Evolutionary conservation across 169 alveolate species (phyloP).

Genomic region (Plasmodium cynomolgi): DNA sequence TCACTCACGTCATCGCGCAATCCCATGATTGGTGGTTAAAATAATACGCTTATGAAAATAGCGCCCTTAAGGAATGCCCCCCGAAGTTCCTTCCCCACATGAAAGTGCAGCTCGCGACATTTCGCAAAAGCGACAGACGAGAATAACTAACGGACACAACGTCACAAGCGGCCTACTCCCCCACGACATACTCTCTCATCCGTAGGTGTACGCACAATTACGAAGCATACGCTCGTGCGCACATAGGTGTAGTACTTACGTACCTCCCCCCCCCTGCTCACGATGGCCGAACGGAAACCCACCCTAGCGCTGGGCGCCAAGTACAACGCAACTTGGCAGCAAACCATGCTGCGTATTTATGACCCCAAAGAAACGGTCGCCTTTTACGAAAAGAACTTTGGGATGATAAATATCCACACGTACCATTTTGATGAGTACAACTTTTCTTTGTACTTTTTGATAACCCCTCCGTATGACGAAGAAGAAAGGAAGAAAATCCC

Average conservation of each 20-base stretch:
- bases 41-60: not conserved
- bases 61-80: not conserved
- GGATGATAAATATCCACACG: constrained; percentile 80
- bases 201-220: not conserved
- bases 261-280: not conserved
- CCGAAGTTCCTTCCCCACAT: not conserved
- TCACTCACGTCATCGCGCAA: not conserved
- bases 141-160: not conserved
- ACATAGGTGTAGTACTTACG: not conserved
- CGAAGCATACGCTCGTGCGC: not conserved
- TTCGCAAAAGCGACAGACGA: not conserved
- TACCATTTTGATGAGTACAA: constrained; percentile 77
- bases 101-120: not conserved
- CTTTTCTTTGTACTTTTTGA: constrained; percentile 84
- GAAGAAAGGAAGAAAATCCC: constrained; percentile 75
- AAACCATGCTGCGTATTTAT: constrained; percentile 86
- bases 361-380: constrained; percentile 83
- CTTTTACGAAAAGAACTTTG: constrained; percentile 83
- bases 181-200: not conserved
- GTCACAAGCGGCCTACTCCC: not conserved
- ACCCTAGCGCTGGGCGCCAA: constrained; percentile 17
- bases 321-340: constrained; percentile 77
- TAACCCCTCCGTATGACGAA: constrained; percentile 80
- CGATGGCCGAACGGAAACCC: constrained; percentile 5
- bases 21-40: not conserved